A percentile compares a stretch with the other conserved stretches of the same genome.
Evolutionary conservation across 2,329 filamentous ascomycete species (phyloP).

Genomic region (Purpureocillium lavendulum): DNA sequence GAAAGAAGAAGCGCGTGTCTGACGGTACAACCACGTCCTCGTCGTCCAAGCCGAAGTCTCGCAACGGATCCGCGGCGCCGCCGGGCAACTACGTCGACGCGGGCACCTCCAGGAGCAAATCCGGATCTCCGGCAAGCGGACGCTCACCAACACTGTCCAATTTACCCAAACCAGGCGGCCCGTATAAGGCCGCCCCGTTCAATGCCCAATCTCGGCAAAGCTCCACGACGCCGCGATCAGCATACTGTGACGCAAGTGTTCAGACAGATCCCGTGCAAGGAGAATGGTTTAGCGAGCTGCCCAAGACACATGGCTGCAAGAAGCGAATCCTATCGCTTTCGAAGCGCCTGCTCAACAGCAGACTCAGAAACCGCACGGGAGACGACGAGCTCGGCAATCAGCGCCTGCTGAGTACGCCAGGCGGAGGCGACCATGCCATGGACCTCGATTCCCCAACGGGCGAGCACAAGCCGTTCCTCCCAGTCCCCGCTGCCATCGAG

Average conservation of each 20-base stretch:
- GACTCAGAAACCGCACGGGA: conserved; percentile 32
- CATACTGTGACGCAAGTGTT: conserved; percentile 41
- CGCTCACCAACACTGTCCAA: conserved; percentile 27
- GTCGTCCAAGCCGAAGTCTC: conserved; percentile 30
- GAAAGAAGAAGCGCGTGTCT: conserved; percentile 55
- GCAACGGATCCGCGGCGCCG: conserved; percentile 26
- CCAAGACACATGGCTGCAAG: conserved; percentile 27
- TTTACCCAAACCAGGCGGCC: conserved; percentile 15
- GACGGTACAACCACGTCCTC: conserved; percentile 35
- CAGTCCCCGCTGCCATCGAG: conserved; percentile 11
- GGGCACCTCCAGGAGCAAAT: conserved; percentile 44
- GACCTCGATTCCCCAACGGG: conserved; percentile 28
- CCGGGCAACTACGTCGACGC: conserved; percentile 41
- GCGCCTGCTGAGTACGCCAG: conserved; percentile 11
- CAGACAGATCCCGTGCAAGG: conserved; percentile 48
- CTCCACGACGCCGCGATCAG: conserved; percentile 28
- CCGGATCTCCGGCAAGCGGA: conserved; percentile 38
- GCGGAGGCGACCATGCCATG: conserved; percentile 25
- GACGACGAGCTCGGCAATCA: conserved; percentile 26
- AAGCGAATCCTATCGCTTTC: conserved; percentile 45
- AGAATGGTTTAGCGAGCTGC: conserved; percentile 39
- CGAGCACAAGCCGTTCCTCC: conserved; percentile 18
- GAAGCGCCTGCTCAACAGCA: conserved; percentile 41
- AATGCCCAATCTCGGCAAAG: conserved; percentile 23
- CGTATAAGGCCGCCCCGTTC: conserved; percentile 18